These are phyloP conservation scores for Zygoascus ofunaensis DNA, from an alignment of 805 yeast species.

Conservation along the genomic window DNA sequence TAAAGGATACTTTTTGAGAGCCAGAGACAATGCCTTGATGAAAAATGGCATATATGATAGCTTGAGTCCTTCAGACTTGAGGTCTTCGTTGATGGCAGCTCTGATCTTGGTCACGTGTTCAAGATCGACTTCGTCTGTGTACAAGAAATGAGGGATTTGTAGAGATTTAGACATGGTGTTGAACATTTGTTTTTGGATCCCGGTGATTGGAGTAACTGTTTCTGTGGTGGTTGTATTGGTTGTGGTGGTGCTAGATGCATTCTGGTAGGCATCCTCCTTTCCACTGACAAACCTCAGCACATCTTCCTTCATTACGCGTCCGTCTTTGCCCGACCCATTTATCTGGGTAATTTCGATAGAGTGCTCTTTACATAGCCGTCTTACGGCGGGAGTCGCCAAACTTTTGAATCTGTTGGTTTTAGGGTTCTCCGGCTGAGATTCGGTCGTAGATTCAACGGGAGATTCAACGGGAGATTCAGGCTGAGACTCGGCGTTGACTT, in stretches of 20 bases:
- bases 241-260: background rate
- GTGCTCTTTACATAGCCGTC: slow-evolving; percentile 25
- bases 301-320: slow-evolving; percentile 29
- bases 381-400: slow-evolving; percentile 29
- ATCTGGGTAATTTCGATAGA: slow-evolving; percentile 20
- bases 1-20: slow-evolving; percentile 23
- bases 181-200: slow-evolving; percentile 28
- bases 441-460: slow-evolving; percentile 3
- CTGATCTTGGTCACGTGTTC: slow-evolving; percentile 23
- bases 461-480: slow-evolving; percentile 3
- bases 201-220: slow-evolving; percentile 19
- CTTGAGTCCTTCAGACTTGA: slow-evolving; percentile 12
- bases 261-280: background rate
- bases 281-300: slow-evolving; percentile 13
- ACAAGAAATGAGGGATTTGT: slow-evolving; percentile 28
- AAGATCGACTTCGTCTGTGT: slow-evolving; percentile 26
- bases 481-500: slow-evolving; percentile 1
- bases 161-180: slow-evolving; percentile 26
- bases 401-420: slow-evolving; percentile 6
- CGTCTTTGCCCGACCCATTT: slow-evolving; percentile 27
- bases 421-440: background rate
- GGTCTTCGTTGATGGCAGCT: slow-evolving; percentile 16
- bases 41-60: slow-evolving; percentile 29
- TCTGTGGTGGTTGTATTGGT: slow-evolving; percentile 7
- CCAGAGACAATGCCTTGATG: slow-evolving; percentile 28